Base-by-base conservation (phyloP, 352 stramenopile genomes). In the Phytophthora melonis region DNA sequence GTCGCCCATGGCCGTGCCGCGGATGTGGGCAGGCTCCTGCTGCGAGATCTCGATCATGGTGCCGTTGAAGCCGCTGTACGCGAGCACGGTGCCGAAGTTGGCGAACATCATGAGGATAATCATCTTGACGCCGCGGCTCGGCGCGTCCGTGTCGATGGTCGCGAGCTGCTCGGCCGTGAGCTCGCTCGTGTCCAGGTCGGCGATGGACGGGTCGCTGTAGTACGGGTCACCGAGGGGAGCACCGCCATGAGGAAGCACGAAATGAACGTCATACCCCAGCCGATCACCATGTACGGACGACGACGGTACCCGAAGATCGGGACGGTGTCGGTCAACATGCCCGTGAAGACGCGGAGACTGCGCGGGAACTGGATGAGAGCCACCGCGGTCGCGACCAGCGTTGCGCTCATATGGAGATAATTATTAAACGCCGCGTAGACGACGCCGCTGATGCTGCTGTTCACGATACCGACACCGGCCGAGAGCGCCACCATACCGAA, bases 281-380 rank as follows among this genome's bases (percentile, higher is more conserved):
- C 91, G 43, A 93, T 66, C 23, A 92, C 78, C 58, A 97, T 88
- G 70, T 97, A 97, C 39, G 90, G 84, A 11, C 91, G 92, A 11
- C 90, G 80, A 39, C 87, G 91, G 63, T 92, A 93, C 58, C 90
- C 87, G 57, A 81, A 88, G 66, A 97, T 91, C 19, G 90, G 90
- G 47, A 86, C 77, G 41, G 80, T 92, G 77, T 97, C 91, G 3
- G 79, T 88, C 7, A 97, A 58, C 59, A 97, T 84, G 55, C 84
- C 89, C 59, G 87, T 86, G 27, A 96, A 81, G n/a, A 89, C 60
- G 19, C 82, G 81, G 23, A 90, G 82, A 27, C 77, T 78, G 25
- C 83, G 83, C 2, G 83, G 82, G 11, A 90, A 73, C n/a, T 72
- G 66, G 47, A 90, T 79, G 52, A 91, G 81, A 25, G 77, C 83